Evolutionary conservation across 169 alveolate genomes (phyloP), one percentile per base, ranked within the genome.

Genomic region (Plasmodium relictum): DNA sequence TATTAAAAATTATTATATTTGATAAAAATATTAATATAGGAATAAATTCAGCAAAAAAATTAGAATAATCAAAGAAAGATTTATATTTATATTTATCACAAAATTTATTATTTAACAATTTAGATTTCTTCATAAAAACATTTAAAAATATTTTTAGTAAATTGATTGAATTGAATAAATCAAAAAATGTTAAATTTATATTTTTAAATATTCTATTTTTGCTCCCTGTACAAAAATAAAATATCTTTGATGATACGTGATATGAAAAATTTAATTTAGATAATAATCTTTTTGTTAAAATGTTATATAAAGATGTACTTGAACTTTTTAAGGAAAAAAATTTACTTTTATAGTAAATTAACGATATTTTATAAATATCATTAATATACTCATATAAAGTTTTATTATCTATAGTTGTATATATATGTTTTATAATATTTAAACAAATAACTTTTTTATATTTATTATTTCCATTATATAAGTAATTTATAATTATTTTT

Each of bases 221-320:
- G 44, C 92, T 86, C 7, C 92, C 92, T 48, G 92, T 86, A 86
- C 92, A 86, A 42, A 86, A 86, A 86, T 86, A 86, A 59, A 58
- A 86, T 74, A 86, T 59, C 58, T 86, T 86, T 22, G 92, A 86
- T 2, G 92, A 86, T 39, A 86, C 87, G 52, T 86, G 92, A 52
- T 86, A 86, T 10, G 92, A 86, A 8, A 26, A 86, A 71, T 86
- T 86, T 56, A 86, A 24, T 48, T 86, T 86, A 5, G 92, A 69
- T 65, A 86, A 86, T 52, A 86, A 65, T 7, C 92, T 69, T 39
- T 86, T 86, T 16, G 88, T 86, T 26, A 86, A 86, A 41, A 86
- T 72, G 45, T 86, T 86, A 56, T 86, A 86, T 52, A 86, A 73
- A 9, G 92, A 86, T 14, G 87, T 86, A 48, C 92, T 86, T 14